Evolutionary conservation across 495 filamentous ascomycete species (phyloP).

Genomic region (Xylaria scruposa): DNA sequence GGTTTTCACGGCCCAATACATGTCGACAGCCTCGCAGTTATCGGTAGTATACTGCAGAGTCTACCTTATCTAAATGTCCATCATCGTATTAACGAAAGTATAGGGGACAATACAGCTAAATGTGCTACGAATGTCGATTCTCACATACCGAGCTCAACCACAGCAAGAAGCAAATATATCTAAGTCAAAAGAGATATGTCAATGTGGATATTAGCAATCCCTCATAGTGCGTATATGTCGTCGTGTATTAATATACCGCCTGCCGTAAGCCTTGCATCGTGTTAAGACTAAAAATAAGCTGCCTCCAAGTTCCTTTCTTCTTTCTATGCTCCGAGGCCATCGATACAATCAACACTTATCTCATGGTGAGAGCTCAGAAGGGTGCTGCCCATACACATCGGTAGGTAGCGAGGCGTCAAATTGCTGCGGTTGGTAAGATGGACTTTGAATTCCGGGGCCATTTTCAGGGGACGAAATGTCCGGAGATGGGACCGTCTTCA

Average conservation of each 20-base stretch:
- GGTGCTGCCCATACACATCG: neutral
- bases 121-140: neutral
- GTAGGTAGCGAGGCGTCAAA: neutral
- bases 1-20: too few relatives aligned
- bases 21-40: too few relatives aligned
- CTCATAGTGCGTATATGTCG: neutral
- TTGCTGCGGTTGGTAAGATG: neutral
- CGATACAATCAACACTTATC: neutral
- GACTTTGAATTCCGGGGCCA: neutral
- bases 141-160: neutral
- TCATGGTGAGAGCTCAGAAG: neutral
- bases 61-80: too few relatives aligned
- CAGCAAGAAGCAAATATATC: neutral
- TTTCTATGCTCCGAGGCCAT: neutral
- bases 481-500: neutral
- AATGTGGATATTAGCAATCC: neutral
- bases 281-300: neutral
- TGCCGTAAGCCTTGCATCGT: neutral
- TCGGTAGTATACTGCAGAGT: too few relatives aligned
- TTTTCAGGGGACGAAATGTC: neutral
- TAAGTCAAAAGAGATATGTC: neutral
- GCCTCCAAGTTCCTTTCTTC: neutral
- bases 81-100: too few relatives aligned
- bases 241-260: neutral
- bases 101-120: too few relatives aligned